Percentiles rank a stretch among this genome's conserved stretches.
phyloP scores from a whole-genome alignment of 2,329 filamentous ascomycete genomes.

The Fusarium torulosum region DNA sequence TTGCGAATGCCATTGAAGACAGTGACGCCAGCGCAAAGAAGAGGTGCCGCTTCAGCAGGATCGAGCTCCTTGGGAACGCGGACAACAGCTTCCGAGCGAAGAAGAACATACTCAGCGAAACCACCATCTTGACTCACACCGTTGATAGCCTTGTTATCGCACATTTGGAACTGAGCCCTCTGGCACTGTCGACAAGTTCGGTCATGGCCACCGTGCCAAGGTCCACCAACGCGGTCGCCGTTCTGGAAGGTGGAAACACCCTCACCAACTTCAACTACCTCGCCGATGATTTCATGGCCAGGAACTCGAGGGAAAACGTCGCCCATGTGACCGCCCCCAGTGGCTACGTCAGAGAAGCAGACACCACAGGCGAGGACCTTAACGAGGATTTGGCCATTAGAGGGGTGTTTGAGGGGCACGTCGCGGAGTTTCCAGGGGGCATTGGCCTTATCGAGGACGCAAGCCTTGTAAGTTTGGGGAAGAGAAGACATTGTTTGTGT shows the following conservation, averaged over 20 bases:
- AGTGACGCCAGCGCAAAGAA: slow-evolving; percentile 75
- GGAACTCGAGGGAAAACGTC: slow-evolving; percentile 71
- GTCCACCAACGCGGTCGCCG: slow-evolving; percentile 74
- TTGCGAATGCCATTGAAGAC: slow-evolving; percentile 71
- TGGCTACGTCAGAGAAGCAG: slow-evolving; percentile 71
- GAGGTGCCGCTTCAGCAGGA: slow-evolving; percentile 66
- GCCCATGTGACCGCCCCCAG: slow-evolving; percentile 64
- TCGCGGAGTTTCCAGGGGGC: slow-evolving; percentile 70
- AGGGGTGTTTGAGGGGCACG: slow-evolving; percentile 67
- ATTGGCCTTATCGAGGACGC: slow-evolving; percentile 67
- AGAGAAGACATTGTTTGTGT: slow-evolving; percentile 56
- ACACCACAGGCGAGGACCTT: slow-evolving; percentile 80
- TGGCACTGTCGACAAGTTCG: slow-evolving; percentile 72
- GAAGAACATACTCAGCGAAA: slow-evolving; percentile 72
- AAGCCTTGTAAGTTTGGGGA: slow-evolving; percentile 76
- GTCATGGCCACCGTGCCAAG: slow-evolving; percentile 67
- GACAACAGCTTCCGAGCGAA: slow-evolving; percentile 71
- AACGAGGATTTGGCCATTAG: slow-evolving; percentile 71
- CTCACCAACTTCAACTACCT: slow-evolving; percentile 71
- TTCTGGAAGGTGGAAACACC: slow-evolving; percentile 69
- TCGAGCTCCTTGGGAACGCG: slow-evolving; percentile 66
- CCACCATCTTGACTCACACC: slow-evolving; percentile 76
- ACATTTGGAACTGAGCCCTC: slow-evolving; percentile 75
- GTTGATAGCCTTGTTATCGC: slow-evolving; percentile 71
- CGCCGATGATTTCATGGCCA: slow-evolving; percentile 79